phyloP scores from a whole-genome alignment of 176 grass and related monocot genomes.

The Panicum miliaceum region DNA sequence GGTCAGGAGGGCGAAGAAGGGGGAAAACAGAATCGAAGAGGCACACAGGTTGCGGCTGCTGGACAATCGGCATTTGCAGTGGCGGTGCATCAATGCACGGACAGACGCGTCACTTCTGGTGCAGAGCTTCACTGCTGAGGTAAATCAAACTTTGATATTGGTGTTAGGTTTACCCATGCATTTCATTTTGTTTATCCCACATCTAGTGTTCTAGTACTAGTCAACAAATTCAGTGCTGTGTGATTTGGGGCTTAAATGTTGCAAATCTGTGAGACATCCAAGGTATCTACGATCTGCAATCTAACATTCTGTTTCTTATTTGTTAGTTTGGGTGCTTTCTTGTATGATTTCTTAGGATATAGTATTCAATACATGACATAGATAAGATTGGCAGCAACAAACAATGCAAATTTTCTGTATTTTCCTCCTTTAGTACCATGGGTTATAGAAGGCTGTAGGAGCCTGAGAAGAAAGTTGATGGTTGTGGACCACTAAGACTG shows the following conservation, averaged over 20 bases:
- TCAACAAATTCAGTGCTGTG: not conserved
- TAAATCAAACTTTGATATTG: constrained; percentile 43
- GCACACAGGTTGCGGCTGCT: constrained; percentile 85
- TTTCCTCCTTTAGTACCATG: not conserved
- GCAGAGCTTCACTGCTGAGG: constrained; percentile 83
- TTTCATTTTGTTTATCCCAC: constrained; percentile 13
- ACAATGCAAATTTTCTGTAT: not conserved
- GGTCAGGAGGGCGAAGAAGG: constrained; percentile 94
- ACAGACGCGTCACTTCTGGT: constrained; percentile 58
- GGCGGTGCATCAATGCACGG: constrained; percentile 84
- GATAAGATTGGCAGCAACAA: not conserved
- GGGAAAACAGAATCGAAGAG: constrained; percentile 91
- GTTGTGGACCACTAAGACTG: not conserved
- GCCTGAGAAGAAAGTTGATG: not conserved
- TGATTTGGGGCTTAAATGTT: constrained; percentile 7
- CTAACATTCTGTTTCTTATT: not conserved
- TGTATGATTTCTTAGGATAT: not conserved
- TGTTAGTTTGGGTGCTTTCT: not conserved
- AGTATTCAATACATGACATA: not conserved
- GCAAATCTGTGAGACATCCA: not conserved
- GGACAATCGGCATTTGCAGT: constrained; percentile 89
- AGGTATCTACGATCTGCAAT: not conserved
- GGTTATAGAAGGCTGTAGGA: not conserved
- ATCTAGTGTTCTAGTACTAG: not conserved
- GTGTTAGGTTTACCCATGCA: not conserved